Evolutionary conservation across 805 yeast genomes (phyloP), one percentile per base, ranked within the genome.

Genomic region (Candida jianshihensis): DNA sequence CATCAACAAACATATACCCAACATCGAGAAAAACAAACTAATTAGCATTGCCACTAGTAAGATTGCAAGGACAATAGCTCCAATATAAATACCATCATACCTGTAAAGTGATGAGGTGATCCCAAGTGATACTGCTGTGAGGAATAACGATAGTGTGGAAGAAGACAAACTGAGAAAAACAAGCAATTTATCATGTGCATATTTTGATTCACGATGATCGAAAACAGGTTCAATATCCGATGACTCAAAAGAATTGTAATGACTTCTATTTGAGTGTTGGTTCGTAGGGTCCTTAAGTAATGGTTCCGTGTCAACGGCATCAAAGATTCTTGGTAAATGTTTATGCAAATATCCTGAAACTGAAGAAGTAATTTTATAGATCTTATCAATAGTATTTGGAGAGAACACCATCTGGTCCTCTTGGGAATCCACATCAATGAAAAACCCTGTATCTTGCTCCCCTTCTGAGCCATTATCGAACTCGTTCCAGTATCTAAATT

Each of bases 391-490:
- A 33, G 53, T 37, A 33, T 52, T 41, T 2, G 14, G 30, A 3
- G 46, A 34, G 26, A 47, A 47, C 17, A 51, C 39, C 19, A 51
- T 39, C 17, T 37, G 40, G 6, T 56, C 67, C 27, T 63, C 67
- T 19, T 46, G 34, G 5, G 40, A 46, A 14, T 50, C 53, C 10
- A 57, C 48, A 17, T 61, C 54, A 26, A 66, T 63, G 34, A 61
- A 57, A 5, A 63, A 64, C 6, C 48, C 60, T 24, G 54, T 63
- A 22, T 62, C 66, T 19, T 54, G 60, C 39, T 62, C 75, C 30
- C 59, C 72, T 39, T 76, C 83, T 1, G 79, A 75, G 0, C 71
- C 72, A 47, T 78, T 66, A 47, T 78, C 84, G 50, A 78, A 78
- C 56, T 78, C 84, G 48, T 78, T 78, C 84, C 84, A 78, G 52